Base-by-base conservation (phyloP, 1,284 basidiomycete genomes). In the Leccinum laetum region DNA sequence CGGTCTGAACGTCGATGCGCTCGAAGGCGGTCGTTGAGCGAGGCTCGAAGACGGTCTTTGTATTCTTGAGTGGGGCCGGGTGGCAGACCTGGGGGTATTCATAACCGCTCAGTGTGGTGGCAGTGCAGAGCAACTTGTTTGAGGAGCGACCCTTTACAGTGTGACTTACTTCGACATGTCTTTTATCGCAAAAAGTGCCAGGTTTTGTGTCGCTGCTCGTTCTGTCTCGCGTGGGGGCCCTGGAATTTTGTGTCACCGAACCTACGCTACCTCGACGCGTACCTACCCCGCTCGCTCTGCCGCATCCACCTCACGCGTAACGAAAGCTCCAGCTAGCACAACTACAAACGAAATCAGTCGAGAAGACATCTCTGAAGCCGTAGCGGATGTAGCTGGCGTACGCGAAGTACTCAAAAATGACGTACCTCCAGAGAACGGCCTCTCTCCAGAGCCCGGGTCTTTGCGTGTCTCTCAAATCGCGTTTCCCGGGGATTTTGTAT, bases 1-100 rank as follows among this genome's bases (percentile, higher is more conserved):
- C 62, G 73, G 85, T 75, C 73, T 83, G 63, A 74, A 69, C 4
- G 79, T 74, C 0, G 79, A 81, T 3, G 79, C 73, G 24, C 75
- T 77, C 1, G 80, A 80, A 21, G 68, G 63, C 2, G 80, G 79
- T 49, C 78, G 70, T 66, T 79, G 56, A 69, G 79, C 78, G 11
- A 75, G 69, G 60, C 67, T 68, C 18, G 67, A 68, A 26, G 75
- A 71, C 4, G 82, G 79, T 7, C 82, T 63, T 44, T 74, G 75
- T 37, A 49, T 24, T 58, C 68, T 61, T 11, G 74, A 72, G 14
- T 73, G 73, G 5, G 73, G 65, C 39, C 69, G 66, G 24, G 10
- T 32, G 16, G 61, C 60, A 11, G 72, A 69, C 26, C 52, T 63
- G 35, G 72, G 72, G 2, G 73, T 73, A 39, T 67, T 67, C 75